These are phyloP conservation scores for Cordyceps javanica DNA, from an alignment of 2,329 filamentous ascomycete genomes.

Conservation along the genomic window DNA sequence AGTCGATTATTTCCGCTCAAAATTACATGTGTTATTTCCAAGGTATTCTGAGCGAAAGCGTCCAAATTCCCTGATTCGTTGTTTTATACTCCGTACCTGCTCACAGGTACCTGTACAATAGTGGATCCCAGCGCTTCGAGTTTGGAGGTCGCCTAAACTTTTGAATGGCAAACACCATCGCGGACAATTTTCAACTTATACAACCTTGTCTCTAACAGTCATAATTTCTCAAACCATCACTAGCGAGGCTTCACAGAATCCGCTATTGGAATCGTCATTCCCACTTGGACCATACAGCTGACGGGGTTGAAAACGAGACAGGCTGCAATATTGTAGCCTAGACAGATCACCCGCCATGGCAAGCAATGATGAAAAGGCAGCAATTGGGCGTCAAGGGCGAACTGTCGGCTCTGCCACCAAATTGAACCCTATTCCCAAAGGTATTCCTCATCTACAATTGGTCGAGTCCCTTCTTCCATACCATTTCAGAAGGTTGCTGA, in stretches of 20 bases:
- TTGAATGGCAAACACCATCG: background rate
- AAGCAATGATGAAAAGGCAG: background rate
- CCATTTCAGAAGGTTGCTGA: background rate
- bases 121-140: background rate
- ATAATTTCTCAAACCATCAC: background rate
- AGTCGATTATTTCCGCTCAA: background rate
- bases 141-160: background rate
- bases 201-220: background rate
- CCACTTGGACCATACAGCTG: background rate
- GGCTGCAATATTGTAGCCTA: background rate
- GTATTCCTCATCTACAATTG: slow-evolving; percentile 14
- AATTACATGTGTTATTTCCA: background rate
- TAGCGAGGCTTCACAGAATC: background rate
- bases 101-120: background rate
- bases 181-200: background rate
- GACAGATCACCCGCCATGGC: background rate
- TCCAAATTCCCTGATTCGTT: background rate
- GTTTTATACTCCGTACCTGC: too few species aligned
- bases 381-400: background rate
- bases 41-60: background rate
- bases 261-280: background rate
- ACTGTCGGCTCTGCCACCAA: slow-evolving; percentile 21
- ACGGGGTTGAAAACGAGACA: background rate
- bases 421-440: slow-evolving; percentile 29
- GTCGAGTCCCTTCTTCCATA: background rate